Evolutionary conservation across 2,329 filamentous ascomycete genomes (phyloP).

Genomic region (Fusarium odoratissimum): DNA sequence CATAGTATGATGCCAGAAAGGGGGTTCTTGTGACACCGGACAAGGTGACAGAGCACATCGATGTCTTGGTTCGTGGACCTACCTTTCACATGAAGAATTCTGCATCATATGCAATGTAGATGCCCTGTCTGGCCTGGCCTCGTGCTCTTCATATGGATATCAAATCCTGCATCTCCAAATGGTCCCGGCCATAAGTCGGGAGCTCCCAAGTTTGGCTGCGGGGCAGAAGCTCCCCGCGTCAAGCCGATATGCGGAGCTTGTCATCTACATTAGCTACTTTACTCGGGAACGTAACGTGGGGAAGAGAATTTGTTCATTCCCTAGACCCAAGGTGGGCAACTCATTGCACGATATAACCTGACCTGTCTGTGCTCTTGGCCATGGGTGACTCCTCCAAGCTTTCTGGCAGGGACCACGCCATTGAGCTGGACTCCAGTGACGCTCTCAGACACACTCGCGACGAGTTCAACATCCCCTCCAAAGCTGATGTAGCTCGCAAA

Average conservation of each 20-base stretch:
- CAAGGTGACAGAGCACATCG: neutral
- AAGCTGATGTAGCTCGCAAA: constrained; percentile 45
- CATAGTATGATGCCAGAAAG: neutral
- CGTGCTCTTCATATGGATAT: constrained; percentile 20
- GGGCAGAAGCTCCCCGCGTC: constrained; percentile 35
- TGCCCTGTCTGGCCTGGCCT: neutral
- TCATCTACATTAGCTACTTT: neutral
- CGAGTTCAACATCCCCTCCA: constrained; percentile 77
- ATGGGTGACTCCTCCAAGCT: constrained; percentile 33
- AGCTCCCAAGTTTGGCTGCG: constrained; percentile 22
- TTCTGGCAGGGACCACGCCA: constrained; percentile 29
- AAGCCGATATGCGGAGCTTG: constrained; percentile 33
- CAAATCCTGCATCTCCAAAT: constrained; percentile 17
- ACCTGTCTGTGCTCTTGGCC: constrained; percentile 3
- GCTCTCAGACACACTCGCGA: constrained; percentile 65
- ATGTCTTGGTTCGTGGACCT: neutral
- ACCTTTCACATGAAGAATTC: neutral
- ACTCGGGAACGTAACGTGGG: constrained; percentile 6
- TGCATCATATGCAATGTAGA: neutral
- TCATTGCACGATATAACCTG: constrained; percentile 11
- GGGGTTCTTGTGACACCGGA: neutral
- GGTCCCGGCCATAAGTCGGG: constrained; percentile 27
- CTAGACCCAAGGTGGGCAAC: constrained; percentile 1
- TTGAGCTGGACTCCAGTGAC: constrained; percentile 65
- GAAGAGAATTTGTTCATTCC: neutral